A percentile compares a stretch with the other conserved stretches of the same genome.
phyloP scores from a whole-genome alignment of 139 green algal genomes.

The Yamagishiella unicocca region DNA sequence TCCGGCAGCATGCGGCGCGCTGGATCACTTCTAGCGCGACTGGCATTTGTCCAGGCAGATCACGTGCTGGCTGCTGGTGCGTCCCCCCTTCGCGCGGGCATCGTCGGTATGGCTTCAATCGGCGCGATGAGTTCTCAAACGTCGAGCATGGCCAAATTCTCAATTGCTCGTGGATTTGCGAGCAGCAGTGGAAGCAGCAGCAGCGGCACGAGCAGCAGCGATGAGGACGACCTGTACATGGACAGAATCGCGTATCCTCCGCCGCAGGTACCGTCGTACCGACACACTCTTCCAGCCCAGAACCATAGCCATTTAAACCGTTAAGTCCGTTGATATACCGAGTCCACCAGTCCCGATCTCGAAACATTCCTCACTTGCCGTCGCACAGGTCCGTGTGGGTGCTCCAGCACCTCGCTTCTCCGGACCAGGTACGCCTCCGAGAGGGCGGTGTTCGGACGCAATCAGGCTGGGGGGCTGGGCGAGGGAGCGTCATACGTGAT shows the following conservation, averaged over 20 bases:
- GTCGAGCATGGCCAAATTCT: not conserved
- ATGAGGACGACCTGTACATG: not conserved
- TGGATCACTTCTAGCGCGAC: slow-evolving; percentile 3
- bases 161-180: not conserved
- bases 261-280: not conserved
- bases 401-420: not conserved
- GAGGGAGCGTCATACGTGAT: not conserved
- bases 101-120: not conserved
- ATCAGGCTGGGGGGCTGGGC: too few species aligned
- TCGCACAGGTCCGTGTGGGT: slow-evolving; percentile 7
- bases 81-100: not conserved
- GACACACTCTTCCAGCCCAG: not conserved
- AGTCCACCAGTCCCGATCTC: not conserved
- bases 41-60: not conserved
- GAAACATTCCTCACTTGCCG: not conserved
- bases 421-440: slow-evolving; percentile 9
- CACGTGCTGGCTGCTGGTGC: not conserved
- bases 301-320: not conserved
- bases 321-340: not conserved
- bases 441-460: too few species aligned
- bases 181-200: not conserved
- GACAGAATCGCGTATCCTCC: not conserved
- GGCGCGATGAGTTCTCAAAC: not conserved
- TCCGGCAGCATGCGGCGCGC: slow-evolving; percentile 7
- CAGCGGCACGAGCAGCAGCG: not conserved